Percentiles rank a stretch among this genome's conserved stretches.
Conservation (phyloP, 176 grass and related monocot species). For the Guadua angustifolia region DNA sequence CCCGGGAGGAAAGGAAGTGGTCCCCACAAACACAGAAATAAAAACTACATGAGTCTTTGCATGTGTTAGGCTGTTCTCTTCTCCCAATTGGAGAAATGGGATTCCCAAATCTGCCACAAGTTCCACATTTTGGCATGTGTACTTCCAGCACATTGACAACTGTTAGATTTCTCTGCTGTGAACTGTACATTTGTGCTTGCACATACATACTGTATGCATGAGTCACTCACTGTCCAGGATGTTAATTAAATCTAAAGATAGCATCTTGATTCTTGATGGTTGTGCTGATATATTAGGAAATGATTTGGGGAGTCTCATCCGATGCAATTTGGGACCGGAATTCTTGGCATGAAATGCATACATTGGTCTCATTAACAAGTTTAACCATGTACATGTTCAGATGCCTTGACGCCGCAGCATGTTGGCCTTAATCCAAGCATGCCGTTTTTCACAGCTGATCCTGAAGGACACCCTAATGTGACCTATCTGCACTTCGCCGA, state of each 20-base stretch:
- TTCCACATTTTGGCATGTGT: not conserved
- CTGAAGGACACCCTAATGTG: slow-evolving; percentile 29
- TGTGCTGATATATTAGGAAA: not conserved
- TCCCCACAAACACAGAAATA: not conserved
- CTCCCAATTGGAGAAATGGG: not conserved
- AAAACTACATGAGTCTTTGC: not conserved
- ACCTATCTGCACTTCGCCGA: slow-evolving; percentile 64
- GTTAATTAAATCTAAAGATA: not conserved
- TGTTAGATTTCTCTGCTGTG: not conserved
- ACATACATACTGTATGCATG: not conserved
- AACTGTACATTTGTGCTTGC: not conserved
- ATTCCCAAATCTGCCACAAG: not conserved
- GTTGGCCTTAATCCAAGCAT: slow-evolving; percentile 53
- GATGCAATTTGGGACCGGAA: not conserved
- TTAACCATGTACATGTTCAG: slow-evolving; percentile 34
- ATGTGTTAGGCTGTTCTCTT: not conserved
- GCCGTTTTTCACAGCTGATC: slow-evolving; percentile 35
- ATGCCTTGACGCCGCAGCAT: slow-evolving; percentile 52
- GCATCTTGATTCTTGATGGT: not conserved
- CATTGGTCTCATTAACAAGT: not conserved
- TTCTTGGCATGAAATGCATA: slow-evolving; percentile 7
- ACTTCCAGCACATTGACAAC: not conserved
- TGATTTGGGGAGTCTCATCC: not conserved
- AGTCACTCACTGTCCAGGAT: not conserved
- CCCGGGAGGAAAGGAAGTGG: not conserved